These are phyloP conservation scores for Ophiosphaerella narmari DNA, from an alignment of 2,329 filamentous ascomycete genomes.

Conservation along the genomic window DNA sequence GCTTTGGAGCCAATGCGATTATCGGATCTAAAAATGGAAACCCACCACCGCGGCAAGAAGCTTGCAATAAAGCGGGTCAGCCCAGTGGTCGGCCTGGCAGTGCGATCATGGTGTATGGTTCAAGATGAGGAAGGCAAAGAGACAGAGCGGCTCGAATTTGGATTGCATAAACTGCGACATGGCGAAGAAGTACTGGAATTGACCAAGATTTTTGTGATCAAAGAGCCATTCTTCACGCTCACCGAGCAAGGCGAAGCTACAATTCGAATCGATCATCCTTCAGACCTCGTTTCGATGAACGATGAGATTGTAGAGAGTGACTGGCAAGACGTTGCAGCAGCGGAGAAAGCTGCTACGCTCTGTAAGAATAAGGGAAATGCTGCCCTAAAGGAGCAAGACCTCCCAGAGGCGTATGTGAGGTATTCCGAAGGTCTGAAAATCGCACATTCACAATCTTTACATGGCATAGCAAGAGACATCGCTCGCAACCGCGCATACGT, in stretches of 20 bases:
- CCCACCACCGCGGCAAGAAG: conserved; percentile 48
- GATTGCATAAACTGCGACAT: conserved; percentile 31
- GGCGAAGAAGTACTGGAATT: conserved; percentile 42
- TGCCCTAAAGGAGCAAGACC: conserved; percentile 41
- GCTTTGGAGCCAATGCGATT: conserved; percentile 35
- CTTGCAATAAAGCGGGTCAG: conserved; percentile 42
- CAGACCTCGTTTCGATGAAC: conserved; percentile 53
- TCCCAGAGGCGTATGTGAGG: conserved; percentile 40
- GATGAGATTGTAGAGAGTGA: conserved; percentile 33
- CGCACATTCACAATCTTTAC: conserved; percentile 16
- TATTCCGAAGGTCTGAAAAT: conserved; percentile 39
- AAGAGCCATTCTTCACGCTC: conserved; percentile 60
- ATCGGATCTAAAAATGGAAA: conserved; percentile 45
- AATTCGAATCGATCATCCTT: conserved; percentile 59
- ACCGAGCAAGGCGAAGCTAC: conserved; percentile 49
- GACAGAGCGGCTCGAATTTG: conserved; percentile 33
- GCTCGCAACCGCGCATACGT: conserved; percentile 43
- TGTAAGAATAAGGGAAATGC: conserved; percentile 44
- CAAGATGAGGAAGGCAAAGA: conserved; percentile 47
- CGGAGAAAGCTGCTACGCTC: conserved; percentile 35
- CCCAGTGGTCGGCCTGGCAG: conserved; percentile 35
- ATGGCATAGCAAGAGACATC: conserved; percentile 36
- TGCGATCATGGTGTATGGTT: conserved; percentile 39
- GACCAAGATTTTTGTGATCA: conserved; percentile 52
- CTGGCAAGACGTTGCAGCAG: conserved; percentile 33